Evolutionary conservation across 169 alveolate genomes (phyloP).

Genomic region (Eimeria falciformis): DNA sequence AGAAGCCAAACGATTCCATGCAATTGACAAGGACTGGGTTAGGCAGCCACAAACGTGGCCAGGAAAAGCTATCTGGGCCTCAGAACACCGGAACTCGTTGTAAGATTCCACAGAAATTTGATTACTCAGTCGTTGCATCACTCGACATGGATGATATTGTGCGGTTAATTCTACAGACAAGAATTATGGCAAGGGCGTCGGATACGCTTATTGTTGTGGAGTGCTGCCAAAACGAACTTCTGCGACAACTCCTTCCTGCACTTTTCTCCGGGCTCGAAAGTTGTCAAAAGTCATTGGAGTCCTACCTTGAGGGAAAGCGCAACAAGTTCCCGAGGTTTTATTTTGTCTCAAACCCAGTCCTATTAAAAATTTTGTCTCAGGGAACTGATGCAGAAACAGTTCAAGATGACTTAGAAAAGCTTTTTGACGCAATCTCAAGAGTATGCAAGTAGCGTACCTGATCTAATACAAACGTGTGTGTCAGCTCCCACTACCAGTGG

Average conservation of each 20-base stretch:
- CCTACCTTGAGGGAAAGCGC: constrained; percentile 97
- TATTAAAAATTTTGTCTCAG: constrained; percentile 95
- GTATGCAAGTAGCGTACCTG: constrained; percentile 77
- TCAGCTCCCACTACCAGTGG: too few relatives aligned
- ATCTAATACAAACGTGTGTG: too few relatives aligned
- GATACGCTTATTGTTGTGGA: constrained; percentile 95
- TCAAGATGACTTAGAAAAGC: constrained; percentile 95
- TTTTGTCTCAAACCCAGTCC: constrained; percentile 96
- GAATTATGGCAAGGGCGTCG: constrained; percentile 96
- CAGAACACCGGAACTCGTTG: too few relatives aligned
- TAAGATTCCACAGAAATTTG: too few relatives aligned
- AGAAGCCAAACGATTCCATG: constrained; percentile 96
- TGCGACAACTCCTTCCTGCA: constrained; percentile 94
- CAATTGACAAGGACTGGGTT: constrained; percentile 95
- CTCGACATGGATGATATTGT: neutral
- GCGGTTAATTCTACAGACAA: constrained; percentile 78
- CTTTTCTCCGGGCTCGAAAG: constrained; percentile 94
- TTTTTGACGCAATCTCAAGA: constrained; percentile 96
- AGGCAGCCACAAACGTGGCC: neutral
- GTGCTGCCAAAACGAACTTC: constrained; percentile 96
- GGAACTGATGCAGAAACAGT: constrained; percentile 97
- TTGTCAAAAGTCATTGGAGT: constrained; percentile 96
- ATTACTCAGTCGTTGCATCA: too few relatives aligned
- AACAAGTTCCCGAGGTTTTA: constrained; percentile 98
- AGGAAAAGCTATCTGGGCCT: neutral